Base-by-base conservation (phyloP, 2,329 filamentous ascomycete species). In the Trichocomaceae sp. region DNA sequence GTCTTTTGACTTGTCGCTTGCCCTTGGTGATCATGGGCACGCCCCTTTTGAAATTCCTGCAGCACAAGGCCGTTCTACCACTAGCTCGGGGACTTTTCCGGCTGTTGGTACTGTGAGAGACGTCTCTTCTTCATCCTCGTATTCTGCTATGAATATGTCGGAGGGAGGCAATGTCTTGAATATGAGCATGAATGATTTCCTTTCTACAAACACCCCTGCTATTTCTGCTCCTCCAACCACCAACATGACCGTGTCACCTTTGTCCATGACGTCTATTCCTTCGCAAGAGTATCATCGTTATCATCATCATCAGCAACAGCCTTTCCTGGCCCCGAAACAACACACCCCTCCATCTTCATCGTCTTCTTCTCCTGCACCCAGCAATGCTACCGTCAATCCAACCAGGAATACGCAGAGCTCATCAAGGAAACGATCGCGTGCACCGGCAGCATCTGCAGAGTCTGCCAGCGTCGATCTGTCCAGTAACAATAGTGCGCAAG, bases 401-500 rank as follows among this genome's bases (percentile, higher is more conserved):
- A 35, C 13, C 15, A 56, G 19, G 15, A 50, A 23, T 37, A 49
- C 12, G 26, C 47, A 49, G 26, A 23, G 26, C 19, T 20, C 33
- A 20, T 20, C 19, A 33, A 45, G 9, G 6, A 57, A 57, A 37
- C 55, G 55, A n/a, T 50, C 50, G 44, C 50, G 45, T 19, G 47
- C 39, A 22, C n/a, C n/a, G n/a, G 12, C 31, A 15, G 31, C 31
- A 9, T 15, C 26, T 2, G 13, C 23, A 17, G 50, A 52, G 26
- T 52, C 54, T 22, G 29, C 54, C 2, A 46, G 42, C 3, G 20
- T 47, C 15, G 50, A 47, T 37, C 39, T 48, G 5, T 55, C 51
- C 26, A 55, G 56, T 22, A 57, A 57, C 47, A 52, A 55, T 23
- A 57, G 56, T 23, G 56, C 47, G 1, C 52, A 50, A 31, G 56